phyloP scores from a whole-genome alignment of 441 rosid species.

The Gossypium davidsonii region DNA sequence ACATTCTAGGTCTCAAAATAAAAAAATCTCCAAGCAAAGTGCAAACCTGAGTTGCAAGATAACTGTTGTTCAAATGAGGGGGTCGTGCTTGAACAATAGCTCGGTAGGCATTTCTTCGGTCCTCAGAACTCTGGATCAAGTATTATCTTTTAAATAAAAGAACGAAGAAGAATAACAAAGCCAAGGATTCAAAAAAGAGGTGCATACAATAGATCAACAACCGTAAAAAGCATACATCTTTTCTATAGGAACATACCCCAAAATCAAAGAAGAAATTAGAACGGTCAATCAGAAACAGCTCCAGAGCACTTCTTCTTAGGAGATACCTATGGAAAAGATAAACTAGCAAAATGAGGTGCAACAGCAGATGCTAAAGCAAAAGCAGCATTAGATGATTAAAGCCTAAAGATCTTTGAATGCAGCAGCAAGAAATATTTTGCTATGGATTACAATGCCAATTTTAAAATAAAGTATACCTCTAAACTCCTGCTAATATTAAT shows the following conservation, averaged over 20 bases:
- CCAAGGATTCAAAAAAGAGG: conserved; percentile 14
- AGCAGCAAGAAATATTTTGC: neutral
- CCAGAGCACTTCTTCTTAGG: conserved; percentile 95
- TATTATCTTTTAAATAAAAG: conserved; percentile 2
- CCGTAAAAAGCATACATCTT: neutral
- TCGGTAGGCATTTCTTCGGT: conserved; percentile 86
- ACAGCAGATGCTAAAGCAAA: conserved; percentile 9
- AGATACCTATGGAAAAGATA: conserved; percentile 56
- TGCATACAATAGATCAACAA: conserved; percentile 16
- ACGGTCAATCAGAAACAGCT: conserved; percentile 94
- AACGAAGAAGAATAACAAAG: neutral
- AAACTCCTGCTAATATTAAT: neutral
- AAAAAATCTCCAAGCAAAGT: conserved; percentile 8
- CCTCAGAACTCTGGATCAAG: conserved; percentile 63
- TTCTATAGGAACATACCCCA: conserved; percentile 51
- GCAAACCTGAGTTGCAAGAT: conserved; percentile 96
- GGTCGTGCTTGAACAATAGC: conserved; percentile 90
- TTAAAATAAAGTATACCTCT: neutral
- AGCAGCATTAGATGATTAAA: neutral
- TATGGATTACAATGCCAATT: neutral
- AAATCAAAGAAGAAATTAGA: conserved; percentile 98
- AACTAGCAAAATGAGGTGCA: conserved; percentile 14
- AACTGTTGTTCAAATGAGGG: conserved; percentile 80
- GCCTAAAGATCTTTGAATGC: neutral
- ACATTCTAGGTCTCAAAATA: neutral